Percentiles rank a stretch among this genome's conserved stretches.
These are phyloP conservation scores for Helenozyma baotianmanensis DNA, from an alignment of 805 yeast species.

Conservation along the genomic window DNA sequence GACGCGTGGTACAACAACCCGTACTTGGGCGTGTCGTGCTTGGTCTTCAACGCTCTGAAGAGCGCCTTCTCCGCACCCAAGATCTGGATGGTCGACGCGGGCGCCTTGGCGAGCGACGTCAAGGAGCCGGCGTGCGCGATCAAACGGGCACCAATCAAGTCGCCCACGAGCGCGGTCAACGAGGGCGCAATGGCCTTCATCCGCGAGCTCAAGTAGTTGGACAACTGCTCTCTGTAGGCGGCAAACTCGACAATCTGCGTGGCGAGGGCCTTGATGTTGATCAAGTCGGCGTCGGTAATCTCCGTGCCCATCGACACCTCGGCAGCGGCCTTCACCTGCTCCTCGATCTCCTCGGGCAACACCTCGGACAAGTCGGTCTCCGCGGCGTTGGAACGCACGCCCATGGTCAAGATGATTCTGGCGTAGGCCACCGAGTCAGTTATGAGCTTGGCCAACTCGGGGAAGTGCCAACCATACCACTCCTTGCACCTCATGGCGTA, in stretches of 20 bases:
- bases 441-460: constrained; percentile 96
- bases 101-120: constrained; percentile 94
- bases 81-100: constrained; percentile 98
- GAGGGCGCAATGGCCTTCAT: constrained; percentile 99
- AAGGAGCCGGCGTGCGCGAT: constrained; percentile 98
- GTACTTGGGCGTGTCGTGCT: constrained; percentile 95
- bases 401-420: constrained; percentile 89
- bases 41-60: constrained; percentile 93
- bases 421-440: constrained; percentile 96
- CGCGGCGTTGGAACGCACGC: constrained; percentile 84
- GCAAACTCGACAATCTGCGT: constrained; percentile 95
- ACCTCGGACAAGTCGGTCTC: constrained; percentile 70
- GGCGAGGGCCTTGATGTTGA: constrained; percentile 85
- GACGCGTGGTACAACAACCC: constrained; percentile 95
- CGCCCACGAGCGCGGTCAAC: constrained; percentile 94
- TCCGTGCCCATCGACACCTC: constrained; percentile 99
- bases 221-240: constrained; percentile 92
- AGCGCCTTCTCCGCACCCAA: constrained; percentile 97
- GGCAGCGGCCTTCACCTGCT: constrained; percentile 85
- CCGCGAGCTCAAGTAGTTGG: constrained; percentile 85
- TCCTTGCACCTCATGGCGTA: constrained; percentile 99
- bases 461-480: constrained; percentile 99
- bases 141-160: constrained; percentile 97
- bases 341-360: constrained; percentile 45
- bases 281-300: constrained; percentile 85